These are phyloP conservation scores for Ailanthus altissimus DNA, from an alignment of 345 rosid species.

Conservation along the genomic window DNA sequence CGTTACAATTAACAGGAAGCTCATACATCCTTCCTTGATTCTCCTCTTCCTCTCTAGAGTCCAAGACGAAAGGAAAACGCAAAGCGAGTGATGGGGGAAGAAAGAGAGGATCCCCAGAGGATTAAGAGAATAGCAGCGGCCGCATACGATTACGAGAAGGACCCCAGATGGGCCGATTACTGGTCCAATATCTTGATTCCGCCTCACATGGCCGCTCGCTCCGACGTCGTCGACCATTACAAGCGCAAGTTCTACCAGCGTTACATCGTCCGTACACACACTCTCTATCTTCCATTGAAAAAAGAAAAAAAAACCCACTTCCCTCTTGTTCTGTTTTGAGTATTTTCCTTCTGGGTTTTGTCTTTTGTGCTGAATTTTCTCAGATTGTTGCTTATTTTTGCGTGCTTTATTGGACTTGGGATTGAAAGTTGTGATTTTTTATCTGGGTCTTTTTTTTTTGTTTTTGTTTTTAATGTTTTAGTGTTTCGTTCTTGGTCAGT, in stretches of 20 bases:
- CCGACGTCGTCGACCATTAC: slow-evolving; percentile 83
- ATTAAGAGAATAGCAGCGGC: slow-evolving; percentile 79
- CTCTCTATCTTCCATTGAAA: background rate
- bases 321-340: background rate
- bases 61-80: background rate
- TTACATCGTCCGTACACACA: slow-evolving; percentile 48
- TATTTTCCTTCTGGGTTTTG: background rate
- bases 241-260: slow-evolving; percentile 99
- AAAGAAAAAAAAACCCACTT: background rate
- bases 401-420: background rate
- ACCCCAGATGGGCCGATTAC: slow-evolving; percentile 84
- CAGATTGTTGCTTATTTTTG: background rate
- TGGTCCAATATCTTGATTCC: slow-evolving; percentile 95
- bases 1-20: background rate
- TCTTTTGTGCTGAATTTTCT: background rate
- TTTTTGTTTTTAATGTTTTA: background rate
- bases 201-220: slow-evolving; percentile 83
- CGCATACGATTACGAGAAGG: slow-evolving; percentile 86
- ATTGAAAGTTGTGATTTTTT: background rate
- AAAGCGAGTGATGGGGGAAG: slow-evolving; percentile 55
- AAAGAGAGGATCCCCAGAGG: slow-evolving; percentile 82
- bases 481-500: background rate
- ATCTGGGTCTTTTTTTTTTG: background rate
- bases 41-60: background rate
- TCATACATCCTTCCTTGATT: background rate